A percentile compares a stretch with the other conserved stretches of the same genome.
phyloP scores from a whole-genome alignment of 306 rosid species.

The Carpinus viminea region DNA sequence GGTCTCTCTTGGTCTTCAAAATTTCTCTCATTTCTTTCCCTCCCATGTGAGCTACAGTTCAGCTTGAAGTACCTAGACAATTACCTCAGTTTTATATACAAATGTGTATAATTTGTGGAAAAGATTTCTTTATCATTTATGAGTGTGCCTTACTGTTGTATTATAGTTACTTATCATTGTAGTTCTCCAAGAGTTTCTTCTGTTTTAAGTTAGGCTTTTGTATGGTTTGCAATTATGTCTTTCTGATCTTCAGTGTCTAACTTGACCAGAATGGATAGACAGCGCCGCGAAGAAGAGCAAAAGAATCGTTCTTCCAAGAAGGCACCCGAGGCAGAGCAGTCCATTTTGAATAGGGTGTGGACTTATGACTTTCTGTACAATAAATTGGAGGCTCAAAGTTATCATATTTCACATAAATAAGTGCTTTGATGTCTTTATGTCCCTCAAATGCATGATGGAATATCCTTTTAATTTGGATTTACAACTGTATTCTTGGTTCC shows the following conservation, averaged over 20 bases:
- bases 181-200: neutral
- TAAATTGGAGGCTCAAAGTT: too few species aligned
- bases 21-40: too few species aligned
- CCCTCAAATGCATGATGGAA: too few species aligned
- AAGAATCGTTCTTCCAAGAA: conserved; percentile 56
- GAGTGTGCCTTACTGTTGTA: neutral
- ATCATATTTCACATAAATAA: too few species aligned
- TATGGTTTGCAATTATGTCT: conserved; percentile 8
- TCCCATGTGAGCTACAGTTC: too few species aligned
- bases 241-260: conserved; percentile 16
- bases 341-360: conserved; percentile 60
- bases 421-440: too few species aligned
- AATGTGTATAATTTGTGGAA: neutral
- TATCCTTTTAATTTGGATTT: too few species aligned
- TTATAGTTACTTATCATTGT: neutral
- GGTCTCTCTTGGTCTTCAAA: too few species aligned
- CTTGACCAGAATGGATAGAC: conserved; percentile 61
- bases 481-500: neutral
- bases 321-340: conserved; percentile 48
- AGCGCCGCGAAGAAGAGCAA: conserved; percentile 59
- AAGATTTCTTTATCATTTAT: neutral
- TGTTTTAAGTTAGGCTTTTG: neutral
- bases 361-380: neutral
- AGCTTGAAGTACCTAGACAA: too few species aligned
- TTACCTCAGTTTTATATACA: too few species aligned